Evolutionary conservation across 108 stramenopile species (phyloP).

Genomic region (Stephanodiscus triporus): DNA sequence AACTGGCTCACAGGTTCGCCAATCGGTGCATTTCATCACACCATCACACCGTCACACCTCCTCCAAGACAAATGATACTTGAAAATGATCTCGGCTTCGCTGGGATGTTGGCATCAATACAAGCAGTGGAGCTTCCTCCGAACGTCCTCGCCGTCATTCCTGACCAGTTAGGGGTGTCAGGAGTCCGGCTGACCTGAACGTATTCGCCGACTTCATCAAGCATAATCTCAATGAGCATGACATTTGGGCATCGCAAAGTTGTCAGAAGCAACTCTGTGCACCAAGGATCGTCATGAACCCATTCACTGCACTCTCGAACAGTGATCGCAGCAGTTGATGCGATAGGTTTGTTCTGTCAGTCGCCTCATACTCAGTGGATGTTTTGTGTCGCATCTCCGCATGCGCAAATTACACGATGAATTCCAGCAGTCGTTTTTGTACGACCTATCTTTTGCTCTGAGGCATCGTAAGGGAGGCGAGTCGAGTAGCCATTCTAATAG

Average conservation of each 20-base stretch:
- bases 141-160: not conserved
- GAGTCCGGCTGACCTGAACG: conserved; percentile 12
- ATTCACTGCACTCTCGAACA: conserved; percentile 2
- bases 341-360: no score
- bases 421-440: no score
- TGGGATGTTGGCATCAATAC: not conserved
- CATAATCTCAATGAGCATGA: conserved; percentile 13
- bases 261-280: conserved; percentile 8
- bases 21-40: conserved; percentile 10
- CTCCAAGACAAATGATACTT: conserved; percentile 10
- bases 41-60: no score
- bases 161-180: conserved; percentile 24
- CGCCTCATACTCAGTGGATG: no score
- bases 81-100: conserved; percentile 1
- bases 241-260: not conserved
- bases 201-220: conserved; percentile 16
- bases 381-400: no score
- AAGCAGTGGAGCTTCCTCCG: not conserved
- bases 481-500: no score
- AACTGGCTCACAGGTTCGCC: conserved; percentile 3
- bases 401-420: no score
- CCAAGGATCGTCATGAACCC: conserved; percentile 11
- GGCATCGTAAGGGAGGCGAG: no score
- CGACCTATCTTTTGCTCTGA: no score
- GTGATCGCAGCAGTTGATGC: no score